These are phyloP conservation scores for Gomphus bonarii DNA, from an alignment of 1,284 basidiomycete genomes.

Conservation along the genomic window DNA sequence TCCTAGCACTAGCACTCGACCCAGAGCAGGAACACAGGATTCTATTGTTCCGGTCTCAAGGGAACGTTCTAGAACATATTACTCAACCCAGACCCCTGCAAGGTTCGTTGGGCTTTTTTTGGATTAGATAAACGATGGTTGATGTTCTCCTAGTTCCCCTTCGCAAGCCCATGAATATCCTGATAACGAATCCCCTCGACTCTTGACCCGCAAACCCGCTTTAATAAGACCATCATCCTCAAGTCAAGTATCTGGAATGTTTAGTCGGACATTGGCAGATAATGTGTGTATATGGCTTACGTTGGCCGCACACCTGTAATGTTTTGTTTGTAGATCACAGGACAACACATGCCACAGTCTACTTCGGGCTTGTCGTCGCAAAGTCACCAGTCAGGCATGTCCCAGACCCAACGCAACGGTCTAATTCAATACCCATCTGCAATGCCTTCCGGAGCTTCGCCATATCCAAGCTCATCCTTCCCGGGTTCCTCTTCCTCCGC, in stretches of 20 bases:
- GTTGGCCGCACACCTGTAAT: neutral
- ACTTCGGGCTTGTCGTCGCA: slow-evolving; percentile 21
- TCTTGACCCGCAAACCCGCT: slow-evolving; percentile 26
- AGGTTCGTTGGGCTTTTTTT: neutral
- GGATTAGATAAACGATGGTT: neutral
- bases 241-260: slow-evolving; percentile 26
- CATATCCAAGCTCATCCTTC: slow-evolving; percentile 19
- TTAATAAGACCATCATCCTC: slow-evolving; percentile 29
- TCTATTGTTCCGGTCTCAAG: neutral
- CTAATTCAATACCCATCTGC: slow-evolving; percentile 23
- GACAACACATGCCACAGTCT: slow-evolving; percentile 24
- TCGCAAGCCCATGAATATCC: neutral
- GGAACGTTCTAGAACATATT: slow-evolving; percentile 8
- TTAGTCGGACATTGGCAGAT: slow-evolving; percentile 32
- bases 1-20: slow-evolving; percentile 4
- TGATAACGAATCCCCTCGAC: slow-evolving; percentile 21
- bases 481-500: slow-evolving; percentile 21
- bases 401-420: neutral
- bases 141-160: neutral
- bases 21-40: slow-evolving; percentile 5
- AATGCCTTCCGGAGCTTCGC: slow-evolving; percentile 24
- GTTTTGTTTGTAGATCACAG: slow-evolving; percentile 14
- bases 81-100: slow-evolving; percentile 5
- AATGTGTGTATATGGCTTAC: slow-evolving; percentile 24
- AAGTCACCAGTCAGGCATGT: neutral